A percentile compares a stretch with the other conserved stretches of the same genome.
These are phyloP conservation scores for Hippophae tibetana DNA, from an alignment of 306 rosid genomes.

Conservation along the genomic window DNA sequence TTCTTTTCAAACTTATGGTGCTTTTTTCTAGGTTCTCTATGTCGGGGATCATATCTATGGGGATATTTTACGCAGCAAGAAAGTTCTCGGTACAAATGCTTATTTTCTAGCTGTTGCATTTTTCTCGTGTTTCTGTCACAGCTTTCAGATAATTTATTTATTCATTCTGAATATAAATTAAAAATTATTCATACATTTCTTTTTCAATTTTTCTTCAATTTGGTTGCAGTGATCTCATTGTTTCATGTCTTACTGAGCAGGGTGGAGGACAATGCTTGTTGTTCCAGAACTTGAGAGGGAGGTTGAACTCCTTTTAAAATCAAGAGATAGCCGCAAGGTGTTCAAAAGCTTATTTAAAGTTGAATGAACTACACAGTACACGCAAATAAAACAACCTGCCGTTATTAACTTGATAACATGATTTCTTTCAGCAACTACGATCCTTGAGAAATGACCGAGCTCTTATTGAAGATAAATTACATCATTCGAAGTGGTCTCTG, in stretches of 20 bases:
- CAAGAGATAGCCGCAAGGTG: slow-evolving; percentile 83
- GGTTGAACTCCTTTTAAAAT: slow-evolving; percentile 75
- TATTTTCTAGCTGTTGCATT: slow-evolving; percentile 5
- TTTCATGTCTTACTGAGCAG: slow-evolving; percentile 31
- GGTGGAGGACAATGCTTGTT: slow-evolving; percentile 99
- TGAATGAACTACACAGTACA: not conserved
- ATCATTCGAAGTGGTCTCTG: slow-evolving; percentile 73
- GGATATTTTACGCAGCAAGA: slow-evolving; percentile 93
- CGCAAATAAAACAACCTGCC: not conserved
- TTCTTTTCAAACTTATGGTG: slow-evolving; percentile 2
- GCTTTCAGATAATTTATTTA: not conserved
- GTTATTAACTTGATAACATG: not conserved
- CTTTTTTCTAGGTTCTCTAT: slow-evolving; percentile 66
- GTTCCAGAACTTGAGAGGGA: slow-evolving; percentile 94
- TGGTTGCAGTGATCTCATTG: slow-evolving; percentile 1
- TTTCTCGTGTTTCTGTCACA: not conserved
- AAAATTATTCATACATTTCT: not conserved
- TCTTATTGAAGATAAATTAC: slow-evolving; percentile 73
- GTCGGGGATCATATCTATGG: slow-evolving; percentile 99
- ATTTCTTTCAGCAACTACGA: slow-evolving; percentile 57
- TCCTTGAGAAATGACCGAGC: slow-evolving; percentile 71
- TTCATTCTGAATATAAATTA: not conserved
- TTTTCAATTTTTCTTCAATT: not conserved
- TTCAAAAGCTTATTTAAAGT: not conserved
- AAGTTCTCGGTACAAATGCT: slow-evolving; percentile 72